A percentile compares a stretch with the other conserved stretches of the same genome.
These are phyloP conservation scores for Jaapia argillacea DNA, from an alignment of 768 basidiomycete species.

Conservation along the genomic window DNA sequence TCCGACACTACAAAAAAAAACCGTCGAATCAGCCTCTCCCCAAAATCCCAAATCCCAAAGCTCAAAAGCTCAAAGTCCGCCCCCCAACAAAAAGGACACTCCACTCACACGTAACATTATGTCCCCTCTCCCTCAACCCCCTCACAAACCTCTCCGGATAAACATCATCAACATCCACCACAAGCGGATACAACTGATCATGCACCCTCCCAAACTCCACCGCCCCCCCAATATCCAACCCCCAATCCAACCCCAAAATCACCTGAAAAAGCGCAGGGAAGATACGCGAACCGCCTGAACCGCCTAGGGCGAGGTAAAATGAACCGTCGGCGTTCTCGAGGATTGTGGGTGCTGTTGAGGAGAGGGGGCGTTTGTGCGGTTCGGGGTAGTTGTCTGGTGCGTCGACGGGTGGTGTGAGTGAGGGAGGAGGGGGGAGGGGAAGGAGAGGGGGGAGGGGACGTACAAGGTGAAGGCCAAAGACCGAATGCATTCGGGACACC, in stretches of 20 bases:
- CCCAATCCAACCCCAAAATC: slow-evolving; percentile 73
- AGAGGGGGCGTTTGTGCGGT: slow-evolving; percentile 82
- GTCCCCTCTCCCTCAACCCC: slow-evolving; percentile 50
- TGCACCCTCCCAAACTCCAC: slow-evolving; percentile 84
- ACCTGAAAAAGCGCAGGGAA: slow-evolving; percentile 74
- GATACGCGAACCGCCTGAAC: slow-evolving; percentile 82
- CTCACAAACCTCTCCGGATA: slow-evolving; percentile 49
- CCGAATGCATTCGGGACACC: slow-evolving; percentile 80
- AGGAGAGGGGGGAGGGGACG: slow-evolving; percentile 10
- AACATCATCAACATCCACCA: slow-evolving; percentile 49
- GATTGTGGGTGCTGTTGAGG: slow-evolving; percentile 76
- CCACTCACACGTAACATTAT: slow-evolving; percentile 52
- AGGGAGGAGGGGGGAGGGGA: not conserved
- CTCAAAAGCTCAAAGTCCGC: not conserved
- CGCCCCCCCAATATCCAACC: slow-evolving; percentile 66
- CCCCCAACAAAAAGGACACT: not conserved
- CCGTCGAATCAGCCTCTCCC: no score
- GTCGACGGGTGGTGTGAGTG: no score
- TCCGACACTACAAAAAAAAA: slow-evolving; percentile 36
- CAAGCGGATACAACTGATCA: slow-evolving; percentile 70
- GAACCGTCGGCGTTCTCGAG: slow-evolving; percentile 68
- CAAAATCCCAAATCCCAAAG: no score
- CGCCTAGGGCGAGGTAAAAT: slow-evolving; percentile 69
- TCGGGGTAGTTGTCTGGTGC: slow-evolving; percentile 89
- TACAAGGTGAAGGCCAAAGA: slow-evolving; percentile 73